Conservation (phyloP, 805 yeast species). For the Metschnikowia noctiluminum region DNA sequence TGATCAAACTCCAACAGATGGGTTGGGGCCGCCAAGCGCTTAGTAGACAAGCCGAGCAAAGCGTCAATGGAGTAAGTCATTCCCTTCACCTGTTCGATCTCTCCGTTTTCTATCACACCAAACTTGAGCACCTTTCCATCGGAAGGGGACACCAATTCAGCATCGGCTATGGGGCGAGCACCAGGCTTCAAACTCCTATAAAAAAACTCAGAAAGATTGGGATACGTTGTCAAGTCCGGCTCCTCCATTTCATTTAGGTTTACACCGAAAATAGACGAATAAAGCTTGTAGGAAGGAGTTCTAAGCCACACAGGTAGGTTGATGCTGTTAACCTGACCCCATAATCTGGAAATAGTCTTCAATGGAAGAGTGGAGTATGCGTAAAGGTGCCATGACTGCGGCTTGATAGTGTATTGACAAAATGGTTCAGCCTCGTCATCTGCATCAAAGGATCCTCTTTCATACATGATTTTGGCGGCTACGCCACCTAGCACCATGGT, state of each 20-base stretch:
- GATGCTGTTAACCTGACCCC: slow-evolving; percentile 89
- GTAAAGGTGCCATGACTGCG: slow-evolving; percentile 85
- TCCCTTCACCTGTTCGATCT: slow-evolving; percentile 96
- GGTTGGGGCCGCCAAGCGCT: slow-evolving; percentile 52
- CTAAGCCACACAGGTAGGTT: slow-evolving; percentile 87
- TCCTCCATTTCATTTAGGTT: slow-evolving; percentile 86
- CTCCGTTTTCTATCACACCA: slow-evolving; percentile 78
- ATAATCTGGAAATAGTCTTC: slow-evolving; percentile 83
- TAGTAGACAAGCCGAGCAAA: slow-evolving; percentile 64
- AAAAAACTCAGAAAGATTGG: slow-evolving; percentile 86
- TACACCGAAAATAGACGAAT: slow-evolving; percentile 80
- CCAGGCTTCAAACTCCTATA: slow-evolving; percentile 79
- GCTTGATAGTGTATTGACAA: slow-evolving; percentile 47
- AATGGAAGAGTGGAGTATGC: slow-evolving; percentile 88
- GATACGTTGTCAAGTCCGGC: slow-evolving; percentile 68
- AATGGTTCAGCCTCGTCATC: slow-evolving; percentile 24
- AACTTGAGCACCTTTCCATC: slow-evolving; percentile 88
- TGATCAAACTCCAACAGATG: slow-evolving; percentile 46
- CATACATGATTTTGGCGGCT: slow-evolving; percentile 44
- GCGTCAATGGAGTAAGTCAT: slow-evolving; percentile 89
- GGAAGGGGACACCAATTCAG: slow-evolving; percentile 80
- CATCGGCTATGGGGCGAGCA: slow-evolving; percentile 66
- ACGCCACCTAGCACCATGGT: slow-evolving; percentile 54
- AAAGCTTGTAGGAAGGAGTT: slow-evolving; percentile 73
- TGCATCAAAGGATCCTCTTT: slow-evolving; percentile 27